Conservation (phyloP, 306 rosid genomes). For the Leucaena leucocephala region DNA sequence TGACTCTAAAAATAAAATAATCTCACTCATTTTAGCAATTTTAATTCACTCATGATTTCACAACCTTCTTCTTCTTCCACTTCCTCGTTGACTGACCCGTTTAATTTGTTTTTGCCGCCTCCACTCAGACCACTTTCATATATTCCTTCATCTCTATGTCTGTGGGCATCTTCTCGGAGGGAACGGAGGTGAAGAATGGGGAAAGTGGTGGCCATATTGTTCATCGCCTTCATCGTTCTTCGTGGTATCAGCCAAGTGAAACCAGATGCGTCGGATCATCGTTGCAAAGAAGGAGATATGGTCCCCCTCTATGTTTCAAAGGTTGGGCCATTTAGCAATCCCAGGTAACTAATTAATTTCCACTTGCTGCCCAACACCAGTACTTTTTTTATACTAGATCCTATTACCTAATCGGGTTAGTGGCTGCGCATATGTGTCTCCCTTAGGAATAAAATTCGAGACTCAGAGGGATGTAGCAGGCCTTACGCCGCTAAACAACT, state of each 20-base stretch:
- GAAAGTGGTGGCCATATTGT: conserved; percentile 8
- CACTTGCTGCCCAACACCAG: neutral
- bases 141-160: neutral
- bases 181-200: conserved; percentile 18
- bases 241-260: conserved; percentile 22
- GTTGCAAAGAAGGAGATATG: conserved; percentile 28
- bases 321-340: conserved; percentile 34
- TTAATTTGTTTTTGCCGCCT: neutral
- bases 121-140: neutral
- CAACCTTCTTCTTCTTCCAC: neutral
- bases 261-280: conserved; percentile 32
- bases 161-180: neutral
- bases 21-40: neutral
- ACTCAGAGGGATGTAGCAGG: no score
- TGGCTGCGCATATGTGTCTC: no score
- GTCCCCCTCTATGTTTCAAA: conserved; percentile 34
- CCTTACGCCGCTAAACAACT: no score
- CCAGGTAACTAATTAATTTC: conserved; percentile 30
- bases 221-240: neutral
- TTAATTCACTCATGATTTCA: neutral
- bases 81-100: neutral
- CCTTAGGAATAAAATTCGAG: no score
- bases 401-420: no score
- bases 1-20: neutral
- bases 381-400: neutral